Conservation (phyloP, 1,139 yeast genomes). For the Suhomyces chickasaworum region DNA sequence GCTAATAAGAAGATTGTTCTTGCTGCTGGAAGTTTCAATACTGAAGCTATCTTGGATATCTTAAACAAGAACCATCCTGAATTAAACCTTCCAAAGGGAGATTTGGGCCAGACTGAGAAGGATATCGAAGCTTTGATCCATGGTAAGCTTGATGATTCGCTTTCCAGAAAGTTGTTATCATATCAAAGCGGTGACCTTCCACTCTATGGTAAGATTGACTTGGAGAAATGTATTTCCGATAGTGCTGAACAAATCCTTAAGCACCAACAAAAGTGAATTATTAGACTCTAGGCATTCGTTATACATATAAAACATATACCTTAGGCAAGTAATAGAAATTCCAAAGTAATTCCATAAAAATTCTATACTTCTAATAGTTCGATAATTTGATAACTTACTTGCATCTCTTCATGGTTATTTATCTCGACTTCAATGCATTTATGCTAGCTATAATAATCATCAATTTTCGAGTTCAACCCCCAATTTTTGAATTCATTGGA, state of each 20-base stretch:
- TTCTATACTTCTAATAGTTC: too few species aligned
- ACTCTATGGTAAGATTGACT: conserved; percentile 40
- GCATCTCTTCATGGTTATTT: too few species aligned
- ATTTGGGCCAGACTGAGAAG: not conserved
- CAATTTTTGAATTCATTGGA: too few species aligned
- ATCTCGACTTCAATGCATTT: too few species aligned
- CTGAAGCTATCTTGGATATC: conserved; percentile 37
- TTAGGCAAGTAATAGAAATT: too few species aligned
- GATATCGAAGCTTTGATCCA: not conserved
- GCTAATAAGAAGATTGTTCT: conserved; percentile 14
- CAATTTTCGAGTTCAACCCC: too few species aligned
- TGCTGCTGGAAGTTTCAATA: conserved; percentile 3
- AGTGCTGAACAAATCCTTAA: conserved; percentile 17
- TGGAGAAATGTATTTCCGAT: conserved; percentile 42
- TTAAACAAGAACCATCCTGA: conserved; percentile 18
- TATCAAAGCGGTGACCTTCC: not conserved
- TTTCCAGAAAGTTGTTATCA: conserved; percentile 32
- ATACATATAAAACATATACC: too few species aligned
- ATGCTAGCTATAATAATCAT: too few species aligned
- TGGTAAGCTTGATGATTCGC: conserved; percentile 30
- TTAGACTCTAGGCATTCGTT: too few species aligned
- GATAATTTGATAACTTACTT: too few species aligned
- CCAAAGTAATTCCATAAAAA: too few species aligned
- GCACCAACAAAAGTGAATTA: not conserved
- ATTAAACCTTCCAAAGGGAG: conserved; percentile 1